Evolutionary conservation across 768 basidiomycete species (phyloP), one percentile per base, ranked within the genome.

Genomic region (Lactarius tabidus): DNA sequence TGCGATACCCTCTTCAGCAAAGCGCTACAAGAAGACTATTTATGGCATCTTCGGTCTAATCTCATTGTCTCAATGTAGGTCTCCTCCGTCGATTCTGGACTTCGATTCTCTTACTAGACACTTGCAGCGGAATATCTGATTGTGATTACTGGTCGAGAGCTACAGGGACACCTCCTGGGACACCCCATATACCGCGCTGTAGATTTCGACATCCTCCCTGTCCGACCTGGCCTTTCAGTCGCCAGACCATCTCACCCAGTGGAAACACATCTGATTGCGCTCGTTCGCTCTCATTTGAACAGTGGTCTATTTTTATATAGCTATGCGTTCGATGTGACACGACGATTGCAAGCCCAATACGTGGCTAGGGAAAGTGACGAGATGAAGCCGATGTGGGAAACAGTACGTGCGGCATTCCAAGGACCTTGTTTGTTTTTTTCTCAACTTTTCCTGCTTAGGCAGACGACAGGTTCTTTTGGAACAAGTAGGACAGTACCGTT

Each of bases 381-480:
- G 29, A 79, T 77, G 28, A 87, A 78, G 72, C 79, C 87, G 12
- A 78, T 91, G 55, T 95, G 89, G 90, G 85, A 93, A 78, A 81
- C 84, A 75, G 93, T 92, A 73, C 62, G 85, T 80, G 18, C 17
- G 52, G n/a, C 36, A 53, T 45, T 39, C 28, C 57, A 57, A 56
- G 17, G 41, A 61, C 48, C 39, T 23, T 9, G 39, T 45, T 33
- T 35, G n/a, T 31, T 38, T 45, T 29, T 38, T 56, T 31, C 64
- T 66, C 18, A 66, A 14, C 39, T 23, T 58, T 15, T 7, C 38
- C 28, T 23, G n/a, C 17, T 28, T 71, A 95, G 89, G 89, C 88
- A 43, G 97, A 99, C 69, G 94, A 97, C 72, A 84, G 95, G 67
- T 99, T 99, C 78, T 98, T 98, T 77, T 99, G 96, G 96, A 99